A percentile compares a stretch with the other conserved stretches of the same genome.
Conservation (phyloP, 2,329 filamentous ascomycete species). For the Diaporthe ilicicola region DNA sequence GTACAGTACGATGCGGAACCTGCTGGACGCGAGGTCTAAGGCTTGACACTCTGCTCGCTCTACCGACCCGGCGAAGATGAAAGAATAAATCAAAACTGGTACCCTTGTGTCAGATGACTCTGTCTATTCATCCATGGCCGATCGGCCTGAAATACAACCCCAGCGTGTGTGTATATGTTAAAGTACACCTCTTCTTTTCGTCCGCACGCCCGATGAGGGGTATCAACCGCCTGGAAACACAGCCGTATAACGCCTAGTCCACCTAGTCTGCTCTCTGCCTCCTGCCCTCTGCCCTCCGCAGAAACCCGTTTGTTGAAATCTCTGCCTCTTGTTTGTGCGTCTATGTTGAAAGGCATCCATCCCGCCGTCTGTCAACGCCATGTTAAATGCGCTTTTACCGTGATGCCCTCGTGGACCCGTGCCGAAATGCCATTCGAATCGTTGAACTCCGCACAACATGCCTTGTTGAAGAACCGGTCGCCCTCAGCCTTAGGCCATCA, state of each 20-base stretch:
- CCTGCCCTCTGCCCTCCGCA: too few relatives aligned
- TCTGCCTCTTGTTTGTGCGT: not conserved
- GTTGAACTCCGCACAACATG: conserved; percentile 8
- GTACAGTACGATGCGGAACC: conserved; percentile 81
- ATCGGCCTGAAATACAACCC: too few relatives aligned
- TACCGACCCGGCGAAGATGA: not conserved
- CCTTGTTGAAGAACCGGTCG: conserved; percentile 16
- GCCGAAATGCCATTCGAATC: conserved; percentile 7
- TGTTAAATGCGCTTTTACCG: conserved; percentile 32
- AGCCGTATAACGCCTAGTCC: conserved; percentile 23
- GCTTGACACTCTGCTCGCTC: not conserved
- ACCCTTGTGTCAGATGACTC: not conserved
- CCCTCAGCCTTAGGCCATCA: not conserved
- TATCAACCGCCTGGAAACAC: conserved; percentile 3
- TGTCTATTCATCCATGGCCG: not conserved
- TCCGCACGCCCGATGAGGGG: conserved; percentile 14
- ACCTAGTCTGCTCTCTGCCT: not conserved
- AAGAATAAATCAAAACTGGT: too few relatives aligned
- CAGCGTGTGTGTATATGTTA: conserved; percentile 13
- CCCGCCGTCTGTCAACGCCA: conserved; percentile 27
- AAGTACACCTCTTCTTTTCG: not conserved
- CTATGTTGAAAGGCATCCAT: conserved; percentile 23
- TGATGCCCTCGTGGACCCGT: not conserved
- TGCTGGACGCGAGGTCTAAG: conserved; percentile 60
- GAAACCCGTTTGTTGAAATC: conserved; percentile 16